A percentile compares a stretch with the other conserved stretches of the same genome.
These are phyloP conservation scores for Keithomyces neogunnii DNA, from an alignment of 2,329 filamentous ascomycete genomes.

Conservation along the genomic window DNA sequence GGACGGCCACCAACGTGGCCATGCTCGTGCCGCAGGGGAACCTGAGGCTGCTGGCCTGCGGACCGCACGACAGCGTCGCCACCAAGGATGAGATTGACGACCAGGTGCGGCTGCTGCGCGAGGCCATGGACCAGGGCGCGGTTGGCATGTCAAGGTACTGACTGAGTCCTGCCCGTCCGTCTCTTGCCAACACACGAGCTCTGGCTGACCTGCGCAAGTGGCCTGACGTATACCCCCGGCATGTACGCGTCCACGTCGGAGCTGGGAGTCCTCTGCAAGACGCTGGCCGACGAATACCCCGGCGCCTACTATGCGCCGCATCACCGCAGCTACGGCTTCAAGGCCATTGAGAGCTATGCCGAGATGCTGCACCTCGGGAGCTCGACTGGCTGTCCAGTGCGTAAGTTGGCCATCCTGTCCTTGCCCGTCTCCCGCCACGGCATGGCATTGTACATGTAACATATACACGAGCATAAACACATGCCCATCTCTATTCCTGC, in stretches of 20 bases:
- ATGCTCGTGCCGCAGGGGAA: conserved; percentile 17
- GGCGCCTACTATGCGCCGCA: conserved; percentile 16
- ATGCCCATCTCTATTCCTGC: no score
- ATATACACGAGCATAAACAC: no score
- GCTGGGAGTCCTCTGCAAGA: conserved; percentile 13
- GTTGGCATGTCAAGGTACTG: conserved; percentile 16
- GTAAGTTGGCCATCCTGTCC: conserved; percentile 6
- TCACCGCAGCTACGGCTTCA: conserved; percentile 16
- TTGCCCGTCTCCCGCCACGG: no score
- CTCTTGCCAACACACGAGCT: not conserved
- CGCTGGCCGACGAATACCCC: conserved; percentile 12
- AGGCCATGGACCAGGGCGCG: conserved; percentile 14
- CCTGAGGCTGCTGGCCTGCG: conserved; percentile 14
- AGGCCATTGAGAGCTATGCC: conserved; percentile 15
- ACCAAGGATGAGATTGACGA: conserved; percentile 11
- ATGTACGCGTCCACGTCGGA: conserved; percentile 18
- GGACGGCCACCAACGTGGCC: conserved; percentile 15
- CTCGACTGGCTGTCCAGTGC: conserved; percentile 15
- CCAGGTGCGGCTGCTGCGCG: conserved; percentile 12
- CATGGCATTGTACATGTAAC: no score
- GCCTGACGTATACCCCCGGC: conserved; percentile 16
- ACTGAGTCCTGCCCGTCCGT: not conserved
- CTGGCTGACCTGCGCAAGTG: conserved; percentile 5
- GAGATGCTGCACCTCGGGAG: conserved; percentile 15
- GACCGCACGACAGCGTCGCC: conserved; percentile 13